phyloP scores from a whole-genome alignment of 306 rosid species.

The Argentina anserina region DNA sequence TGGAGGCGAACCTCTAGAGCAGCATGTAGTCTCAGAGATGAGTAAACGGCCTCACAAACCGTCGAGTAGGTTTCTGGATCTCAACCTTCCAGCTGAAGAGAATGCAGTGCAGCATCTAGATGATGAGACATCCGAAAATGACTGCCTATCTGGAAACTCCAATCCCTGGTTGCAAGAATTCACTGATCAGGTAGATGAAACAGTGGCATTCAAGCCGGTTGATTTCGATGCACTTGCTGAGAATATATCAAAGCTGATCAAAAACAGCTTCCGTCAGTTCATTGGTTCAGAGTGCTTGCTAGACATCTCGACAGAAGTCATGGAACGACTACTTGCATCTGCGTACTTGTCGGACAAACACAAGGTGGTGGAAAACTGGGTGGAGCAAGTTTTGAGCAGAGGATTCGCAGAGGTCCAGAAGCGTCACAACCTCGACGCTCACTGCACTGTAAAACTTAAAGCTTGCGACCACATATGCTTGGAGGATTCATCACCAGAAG shows the following conservation, averaged over 20 bases:
- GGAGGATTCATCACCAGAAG: conserved; percentile 41
- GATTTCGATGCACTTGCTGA: conserved; percentile 67
- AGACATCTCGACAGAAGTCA: conserved; percentile 55
- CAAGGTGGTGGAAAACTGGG: conserved; percentile 70
- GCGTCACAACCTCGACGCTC: conserved; percentile 37
- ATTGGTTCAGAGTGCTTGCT: conserved; percentile 41
- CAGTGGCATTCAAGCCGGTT: conserved; percentile 63
- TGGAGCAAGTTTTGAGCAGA: conserved; percentile 55
- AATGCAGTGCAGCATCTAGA: conserved; percentile 33
- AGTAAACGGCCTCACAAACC: conserved; percentile 61
- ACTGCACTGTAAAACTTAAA: conserved; percentile 52
- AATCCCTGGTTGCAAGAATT: conserved; percentile 68
- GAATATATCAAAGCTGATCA: conserved; percentile 42
- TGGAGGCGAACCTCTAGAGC: conserved; percentile 39
- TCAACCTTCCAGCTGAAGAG: conserved; percentile 87
- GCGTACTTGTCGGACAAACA: conserved; percentile 48
- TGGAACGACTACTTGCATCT: conserved; percentile 71
- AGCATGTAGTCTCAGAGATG: conserved; percentile 38
- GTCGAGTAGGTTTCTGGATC: conserved; percentile 57
- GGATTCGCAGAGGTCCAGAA: conserved; percentile 56
- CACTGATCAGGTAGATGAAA: conserved; percentile 47
- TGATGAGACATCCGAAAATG: conserved; percentile 36
- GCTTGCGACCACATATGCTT: conserved; percentile 30
- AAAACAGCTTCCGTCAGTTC: conserved; percentile 44
- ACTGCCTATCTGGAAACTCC: conserved; percentile 35